These are phyloP conservation scores for Eragrostis curvula DNA, from an alignment of 176 grass and related monocot genomes.

Conservation along the genomic window DNA sequence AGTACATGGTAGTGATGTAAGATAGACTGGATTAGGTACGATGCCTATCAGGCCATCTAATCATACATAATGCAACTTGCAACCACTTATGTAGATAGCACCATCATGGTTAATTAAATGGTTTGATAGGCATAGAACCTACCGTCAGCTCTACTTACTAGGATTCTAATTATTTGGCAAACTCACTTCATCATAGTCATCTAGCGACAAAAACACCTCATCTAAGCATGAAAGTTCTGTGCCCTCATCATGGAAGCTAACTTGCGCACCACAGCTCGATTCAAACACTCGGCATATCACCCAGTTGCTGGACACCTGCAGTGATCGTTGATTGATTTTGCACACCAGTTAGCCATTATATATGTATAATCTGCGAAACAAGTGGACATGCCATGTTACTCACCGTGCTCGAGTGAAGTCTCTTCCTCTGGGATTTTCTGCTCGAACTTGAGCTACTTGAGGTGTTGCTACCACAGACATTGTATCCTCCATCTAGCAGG, in stretches of 20 bases:
- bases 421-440: slow-evolving; percentile 56
- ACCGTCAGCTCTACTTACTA: slow-evolving; percentile 27
- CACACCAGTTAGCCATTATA: neutral
- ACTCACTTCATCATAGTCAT: slow-evolving; percentile 88
- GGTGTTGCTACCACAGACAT: slow-evolving; percentile 19
- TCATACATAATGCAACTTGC: slow-evolving; percentile 39
- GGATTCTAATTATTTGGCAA: slow-evolving; percentile 63
- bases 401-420: slow-evolving; percentile 57
- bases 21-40: slow-evolving; percentile 34
- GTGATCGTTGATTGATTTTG: slow-evolving; percentile 17
- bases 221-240: slow-evolving; percentile 85
- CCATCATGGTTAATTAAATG: slow-evolving; percentile 28
- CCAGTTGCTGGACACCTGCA: slow-evolving; percentile 76
- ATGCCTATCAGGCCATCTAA: slow-evolving; percentile 42
- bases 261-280: slow-evolving; percentile 59
- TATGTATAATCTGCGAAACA: neutral
- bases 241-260: slow-evolving; percentile 68
- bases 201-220: slow-evolving; percentile 91
- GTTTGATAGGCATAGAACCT: slow-evolving; percentile 42
- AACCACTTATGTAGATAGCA: slow-evolving; percentile 38
- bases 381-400: slow-evolving; percentile 14
- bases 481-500: slow-evolving; percentile 51
- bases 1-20: slow-evolving; percentile 36
- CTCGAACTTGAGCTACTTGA: slow-evolving; percentile 32
- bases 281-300: slow-evolving; percentile 75